Base-by-base conservation (phyloP, 2,329 filamentous ascomycete species). In the Plectosphaerella plurivora region DNA sequence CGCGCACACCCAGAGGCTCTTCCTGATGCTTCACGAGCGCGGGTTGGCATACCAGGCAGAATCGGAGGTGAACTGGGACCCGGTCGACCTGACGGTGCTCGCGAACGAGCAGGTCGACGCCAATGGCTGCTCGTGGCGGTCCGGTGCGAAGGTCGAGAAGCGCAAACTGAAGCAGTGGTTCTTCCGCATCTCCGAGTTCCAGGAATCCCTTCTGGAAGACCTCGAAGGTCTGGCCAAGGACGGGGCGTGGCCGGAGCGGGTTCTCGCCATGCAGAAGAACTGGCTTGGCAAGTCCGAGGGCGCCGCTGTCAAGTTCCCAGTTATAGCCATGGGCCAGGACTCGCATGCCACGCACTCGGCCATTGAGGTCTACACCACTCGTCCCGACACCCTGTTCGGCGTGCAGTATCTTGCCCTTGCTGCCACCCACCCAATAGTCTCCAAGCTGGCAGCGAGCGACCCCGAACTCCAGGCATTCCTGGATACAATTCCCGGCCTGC, bases 51-150 rank as follows among this genome's bases (percentile, higher is more conserved):
- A 94, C 67, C 91, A 91, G 65, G 84, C 84, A 35, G 86, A 94
- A 60, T 89, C 90, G 18, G 72, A 91, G 56, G 91, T 96, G 60
- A 96, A 96, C 69, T 96, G 89, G 72, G 91, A 96, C 60, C 91
- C 91, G 1, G 80, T 96, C 25, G 91, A 96, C 65, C 86, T 88
- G 65, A 96, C 91, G 0, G 91, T 96, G 15, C 75, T 96, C 54
- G 91, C 91, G 11, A 96, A 96, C 65, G 91, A 96, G 69, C 91
- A 96, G 70, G 90, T 96, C n/a, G 89, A 95, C 65, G 79, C 87
- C 48, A 87, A 90, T 63, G 91, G 91, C 33, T 83, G 77, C 60
- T 96, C 91, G 2, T 96, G 91, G 91, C 82, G 91, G 52, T 94
- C 89, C 1, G 91, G 91, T 10, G 91, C 89, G 48, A 86, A 88